phyloP scores from a whole-genome alignment of 768 basidiomycete genomes.

The Leccinum truebloodii region DNA sequence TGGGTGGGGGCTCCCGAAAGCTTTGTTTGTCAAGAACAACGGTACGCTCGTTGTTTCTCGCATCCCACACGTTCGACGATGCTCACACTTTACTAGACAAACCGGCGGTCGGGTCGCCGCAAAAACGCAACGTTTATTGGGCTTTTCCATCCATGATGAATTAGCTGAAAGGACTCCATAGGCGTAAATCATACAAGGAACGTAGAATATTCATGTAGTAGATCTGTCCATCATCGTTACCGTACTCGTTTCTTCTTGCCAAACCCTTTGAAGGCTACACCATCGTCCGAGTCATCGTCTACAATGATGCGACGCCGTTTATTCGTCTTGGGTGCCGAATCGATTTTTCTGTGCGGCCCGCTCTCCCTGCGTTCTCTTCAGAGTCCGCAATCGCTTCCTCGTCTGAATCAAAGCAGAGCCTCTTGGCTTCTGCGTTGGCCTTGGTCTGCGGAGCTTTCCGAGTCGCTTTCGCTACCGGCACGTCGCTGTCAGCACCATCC shows the following conservation, averaged over 20 bases:
- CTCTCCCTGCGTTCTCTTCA: background rate
- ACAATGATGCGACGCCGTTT: slow-evolving; percentile 41
- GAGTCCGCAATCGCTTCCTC: slow-evolving; percentile 34
- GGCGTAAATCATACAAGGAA: background rate
- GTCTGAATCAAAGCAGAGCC: slow-evolving; percentile 55
- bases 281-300: slow-evolving; percentile 74
- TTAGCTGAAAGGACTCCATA: slow-evolving; percentile 33
- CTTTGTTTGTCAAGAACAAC: slow-evolving; percentile 97
- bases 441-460: slow-evolving; percentile 33
- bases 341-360: slow-evolving; percentile 7
- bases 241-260: slow-evolving; percentile 31
- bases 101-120: slow-evolving; percentile 88
- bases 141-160: slow-evolving; percentile 82
- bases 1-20: slow-evolving; percentile 97
- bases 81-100: slow-evolving; percentile 45
- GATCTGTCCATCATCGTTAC: slow-evolving; percentile 1
- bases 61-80: slow-evolving; percentile 1
- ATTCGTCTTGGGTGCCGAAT: slow-evolving; percentile 7
- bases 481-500: slow-evolving; percentile 36
- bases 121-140: slow-evolving; percentile 82
- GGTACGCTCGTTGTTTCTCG: slow-evolving; percentile 41
- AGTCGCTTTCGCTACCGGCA: slow-evolving; percentile 15
- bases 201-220: slow-evolving; percentile 7
- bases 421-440: slow-evolving; percentile 26
- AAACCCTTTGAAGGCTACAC: slow-evolving; percentile 68